phyloP scores from a whole-genome alignment of 2,329 filamentous ascomycete species.

The Purpureocillium takamizusanense region DNA sequence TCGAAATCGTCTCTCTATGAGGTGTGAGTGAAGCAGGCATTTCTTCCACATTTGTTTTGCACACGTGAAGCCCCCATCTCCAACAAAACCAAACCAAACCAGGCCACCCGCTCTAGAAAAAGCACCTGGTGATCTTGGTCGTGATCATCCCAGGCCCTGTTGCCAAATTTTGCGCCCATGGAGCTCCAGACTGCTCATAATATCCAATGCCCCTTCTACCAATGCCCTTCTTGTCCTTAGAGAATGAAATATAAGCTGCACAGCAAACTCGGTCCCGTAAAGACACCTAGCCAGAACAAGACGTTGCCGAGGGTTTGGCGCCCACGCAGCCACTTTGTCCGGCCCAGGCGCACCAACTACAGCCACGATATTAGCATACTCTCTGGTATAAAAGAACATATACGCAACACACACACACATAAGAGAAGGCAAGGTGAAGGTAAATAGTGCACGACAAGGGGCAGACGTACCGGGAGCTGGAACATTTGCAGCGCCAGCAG shows the following conservation, averaged over 20 bases:
- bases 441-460: neutral
- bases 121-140: too few species aligned
- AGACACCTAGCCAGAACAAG: conserved; percentile 72
- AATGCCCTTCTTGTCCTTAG: conserved; percentile 15
- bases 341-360: conserved; percentile 54
- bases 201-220: too few species aligned
- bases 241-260: conserved; percentile 53
- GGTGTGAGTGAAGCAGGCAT: too few species aligned
- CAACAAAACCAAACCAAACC: too few species aligned
- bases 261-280: conserved; percentile 62
- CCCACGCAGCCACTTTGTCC: conserved; percentile 56
- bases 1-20: neutral
- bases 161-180: too few species aligned
- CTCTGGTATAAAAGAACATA: neutral
- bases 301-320: conserved; percentile 59
- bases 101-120: too few species aligned
- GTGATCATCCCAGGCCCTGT: too few species aligned
- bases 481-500: conserved; percentile 64
- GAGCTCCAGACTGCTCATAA: too few species aligned
- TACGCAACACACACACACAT: neutral
- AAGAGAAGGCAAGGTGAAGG: neutral
- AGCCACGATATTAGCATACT: neutral
- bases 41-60: too few species aligned
- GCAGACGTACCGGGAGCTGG: conserved; percentile 50
- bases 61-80: too few species aligned